Evolutionary conservation across 768 basidiomycete species (phyloP), one percentile per base, ranked within the genome.

Genomic region (Tylopilus plumbeoviolaceoides): DNA sequence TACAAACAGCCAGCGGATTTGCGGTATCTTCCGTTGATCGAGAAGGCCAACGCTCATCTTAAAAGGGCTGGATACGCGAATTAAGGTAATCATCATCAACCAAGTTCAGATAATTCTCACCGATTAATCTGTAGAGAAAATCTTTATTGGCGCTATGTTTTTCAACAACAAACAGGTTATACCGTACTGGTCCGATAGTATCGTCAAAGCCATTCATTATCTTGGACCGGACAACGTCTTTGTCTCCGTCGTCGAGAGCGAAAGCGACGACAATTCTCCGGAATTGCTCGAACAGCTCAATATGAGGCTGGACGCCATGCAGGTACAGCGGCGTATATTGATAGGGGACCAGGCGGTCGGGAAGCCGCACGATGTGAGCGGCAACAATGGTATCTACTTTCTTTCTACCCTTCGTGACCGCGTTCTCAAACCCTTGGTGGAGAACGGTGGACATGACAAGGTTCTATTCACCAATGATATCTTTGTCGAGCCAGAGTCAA

Each of bases 401-500:
- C 60, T 63, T 12, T 12, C 62, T 6, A 44, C 65, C 2, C 64
- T 71, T n/a, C 70, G 75, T 30, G 77, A 78, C 56, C 68, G 66
- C 30, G 77, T 62, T 5, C 61, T 78, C 31, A 72, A 76, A 51
- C 77, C 76, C 7, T 61, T 78, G 23, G 58, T 72, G 10, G 53
- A 63, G 44, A 44, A 36, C 0, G 73, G 75, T 5, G 70, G 71
- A 1, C 73, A 70, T 39, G 72, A 74, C 55, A 64, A 64, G 47
- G 68, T 77, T 9, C 38, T 78, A 0, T 77, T 75, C 61, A 68
- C 71, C 0, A 78, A 77, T 51, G 76, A 78, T 58, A 59, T 77
- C 8, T 72, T 58, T 49, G 58, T 77, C 54, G 72, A 72, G 30
- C 73, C 73, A 6, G 73, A 76, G 55, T 63, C 65, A 20, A 55